Evolutionary conservation across 2,329 filamentous ascomycete genomes (phyloP), one percentile per base, ranked within the genome.

Genomic region (Penicillium sp.): DNA sequence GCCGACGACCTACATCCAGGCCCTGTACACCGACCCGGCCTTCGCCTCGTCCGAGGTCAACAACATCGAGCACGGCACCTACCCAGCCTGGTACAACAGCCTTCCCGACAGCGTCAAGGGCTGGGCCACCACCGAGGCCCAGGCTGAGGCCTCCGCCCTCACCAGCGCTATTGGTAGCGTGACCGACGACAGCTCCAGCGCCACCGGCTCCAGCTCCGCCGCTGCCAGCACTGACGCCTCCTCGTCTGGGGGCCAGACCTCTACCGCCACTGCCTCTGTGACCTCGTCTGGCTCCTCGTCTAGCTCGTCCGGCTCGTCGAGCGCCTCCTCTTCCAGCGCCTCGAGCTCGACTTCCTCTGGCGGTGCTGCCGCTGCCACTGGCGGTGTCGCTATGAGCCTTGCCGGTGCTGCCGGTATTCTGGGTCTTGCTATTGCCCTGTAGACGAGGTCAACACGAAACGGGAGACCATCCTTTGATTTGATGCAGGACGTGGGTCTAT

Each of bases 351-450:
- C 28, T 14, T 31, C 28, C 16, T 15, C 28, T 31, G 28, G 28
- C 16, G 28, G 28, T 31, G 28, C 28, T 15, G n/a, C 28, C 16
- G 28, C 28, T 16, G 28, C 28, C 3, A 46, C 50, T 10, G 43
- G 42, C 19, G 45, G 42, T 34, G 36, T 49, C n/a, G 43, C 45
- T 4, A 21, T 51, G 14, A 36, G 43, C 19, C 31, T 53, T 21
- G 50, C 41, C 19, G 50, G 48, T 5, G 48, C 45, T 7, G 48
- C 35, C 10, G 50, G 48, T 42, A 36, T 51, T 8, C 36, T 53
- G 19, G 50, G 50, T 16, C 39, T 53, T 40, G 50, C 48, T 7
- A 40, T 53, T 15, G 50, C 46, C 15, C 33, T 53, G 31, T 53
- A 36, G 29, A 27, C 14, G 25, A n/a, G n/a, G n/a, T n/a, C n/a